Conservation (phyloP, 1,139 yeast species). For the Oligophagozyma castellii region DNA sequence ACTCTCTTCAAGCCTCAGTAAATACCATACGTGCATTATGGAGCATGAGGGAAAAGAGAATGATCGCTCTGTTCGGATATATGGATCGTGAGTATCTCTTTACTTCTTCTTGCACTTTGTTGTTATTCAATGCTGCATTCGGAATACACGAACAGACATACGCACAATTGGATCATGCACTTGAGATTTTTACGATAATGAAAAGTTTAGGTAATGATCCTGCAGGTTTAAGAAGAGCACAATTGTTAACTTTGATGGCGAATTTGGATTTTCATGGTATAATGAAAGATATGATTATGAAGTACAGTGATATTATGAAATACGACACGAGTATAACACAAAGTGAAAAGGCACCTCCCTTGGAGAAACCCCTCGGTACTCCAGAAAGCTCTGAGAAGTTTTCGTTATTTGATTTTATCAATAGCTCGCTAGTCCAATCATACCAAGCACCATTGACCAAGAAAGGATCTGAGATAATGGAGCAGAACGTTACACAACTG, state of each 20-base stretch:
- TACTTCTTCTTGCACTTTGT: conserved; percentile 67
- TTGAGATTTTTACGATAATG: conserved; percentile 59
- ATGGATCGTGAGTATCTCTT: conserved; percentile 80
- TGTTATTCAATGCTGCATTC: conserved; percentile 66
- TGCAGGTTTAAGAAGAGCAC: conserved; percentile 62
- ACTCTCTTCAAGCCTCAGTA: conserved; percentile 74
- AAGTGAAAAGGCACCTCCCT: conserved; percentile 1
- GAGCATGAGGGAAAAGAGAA: conserved; percentile 58
- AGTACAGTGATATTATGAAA: conserved; percentile 39
- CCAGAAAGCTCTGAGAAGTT: conserved; percentile 4
- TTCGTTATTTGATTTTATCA: conserved; percentile 8
- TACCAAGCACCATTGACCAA: conserved; percentile 11
- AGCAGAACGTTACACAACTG: conserved; percentile 19
- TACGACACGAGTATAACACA: conserved; percentile 8
- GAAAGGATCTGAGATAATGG: conserved; percentile 16
- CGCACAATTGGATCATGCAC: conserved; percentile 61
- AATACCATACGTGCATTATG: conserved; percentile 64
- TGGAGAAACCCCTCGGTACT: no score
- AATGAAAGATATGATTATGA: conserved; percentile 41
- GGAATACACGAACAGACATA: conserved; percentile 71
- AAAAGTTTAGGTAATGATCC: conserved; percentile 65
- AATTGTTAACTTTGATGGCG: conserved; percentile 47
- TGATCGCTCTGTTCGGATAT: conserved; percentile 78
- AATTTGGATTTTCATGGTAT: conserved; percentile 58
- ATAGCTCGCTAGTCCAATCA: conserved; percentile 10